phyloP scores from a whole-genome alignment of 2,329 filamentous ascomycete genomes.

The Stachybotrys echinatus region DNA sequence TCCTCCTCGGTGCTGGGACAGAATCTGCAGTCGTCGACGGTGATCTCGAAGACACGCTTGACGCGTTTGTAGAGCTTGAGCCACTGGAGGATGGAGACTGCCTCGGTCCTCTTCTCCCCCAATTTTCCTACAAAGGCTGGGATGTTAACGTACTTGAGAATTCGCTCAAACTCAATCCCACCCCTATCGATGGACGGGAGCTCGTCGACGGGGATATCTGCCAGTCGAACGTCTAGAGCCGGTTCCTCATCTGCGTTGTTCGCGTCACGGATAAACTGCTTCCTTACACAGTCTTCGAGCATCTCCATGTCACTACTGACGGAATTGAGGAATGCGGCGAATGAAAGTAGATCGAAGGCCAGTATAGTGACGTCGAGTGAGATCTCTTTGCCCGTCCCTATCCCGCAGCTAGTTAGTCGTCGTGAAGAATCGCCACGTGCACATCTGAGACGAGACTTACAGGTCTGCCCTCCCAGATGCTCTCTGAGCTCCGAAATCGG shows the following conservation, averaged over 20 bases:
- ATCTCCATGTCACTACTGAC: neutral
- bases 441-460: neutral
- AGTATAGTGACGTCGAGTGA: neutral
- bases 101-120: neutral
- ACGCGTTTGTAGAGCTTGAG: neutral
- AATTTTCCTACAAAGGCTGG: neutral
- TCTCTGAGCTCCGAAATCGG: neutral
- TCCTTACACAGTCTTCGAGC: neutral
- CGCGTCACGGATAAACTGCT: neutral
- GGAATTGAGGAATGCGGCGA: neutral
- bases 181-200: neutral
- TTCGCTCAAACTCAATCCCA: neutral
- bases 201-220: neutral
- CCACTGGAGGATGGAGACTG: neutral
- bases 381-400: neutral
- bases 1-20: neutral
- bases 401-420: neutral
- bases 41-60: neutral
- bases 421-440: neutral
- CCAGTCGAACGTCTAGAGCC: too few relatives aligned
- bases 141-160: neutral
- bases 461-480: neutral
- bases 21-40: neutral
- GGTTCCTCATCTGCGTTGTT: neutral
- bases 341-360: neutral